Percentiles rank a stretch among this genome's conserved stretches.
phyloP scores from a whole-genome alignment of 140 eudicot species.

The Flaveria floridana region DNA sequence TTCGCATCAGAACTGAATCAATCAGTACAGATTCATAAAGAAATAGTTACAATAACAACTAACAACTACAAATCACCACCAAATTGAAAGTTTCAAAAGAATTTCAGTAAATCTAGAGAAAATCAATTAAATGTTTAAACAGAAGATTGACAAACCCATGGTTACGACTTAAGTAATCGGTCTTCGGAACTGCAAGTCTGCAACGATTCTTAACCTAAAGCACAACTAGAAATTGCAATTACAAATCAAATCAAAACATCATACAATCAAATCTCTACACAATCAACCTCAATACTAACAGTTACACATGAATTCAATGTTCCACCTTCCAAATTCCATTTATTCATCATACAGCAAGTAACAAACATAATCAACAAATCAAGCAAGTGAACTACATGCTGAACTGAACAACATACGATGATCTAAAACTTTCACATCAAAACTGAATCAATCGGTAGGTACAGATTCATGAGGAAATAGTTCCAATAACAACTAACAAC shows the following conservation, averaged over 20 bases:
- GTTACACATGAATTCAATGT: not conserved
- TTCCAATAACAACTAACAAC: not conserved
- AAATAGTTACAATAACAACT: not conserved
- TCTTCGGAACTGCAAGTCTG: too few species aligned
- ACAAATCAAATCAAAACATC: not conserved
- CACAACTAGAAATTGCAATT: not conserved
- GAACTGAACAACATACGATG: constrained; percentile 1
- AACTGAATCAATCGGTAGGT: not conserved
- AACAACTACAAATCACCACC: too few species aligned
- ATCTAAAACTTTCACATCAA: not conserved
- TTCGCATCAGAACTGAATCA: not conserved
- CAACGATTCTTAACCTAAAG: too few species aligned
- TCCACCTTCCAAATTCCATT: not conserved
- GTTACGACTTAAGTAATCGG: too few species aligned
- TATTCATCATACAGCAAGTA: not conserved
- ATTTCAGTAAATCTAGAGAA: too few species aligned
- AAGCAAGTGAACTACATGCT: not conserved
- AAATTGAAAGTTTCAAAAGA: too few species aligned
- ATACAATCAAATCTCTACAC: not conserved
- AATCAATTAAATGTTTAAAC: too few species aligned
- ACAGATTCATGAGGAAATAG: not conserved
- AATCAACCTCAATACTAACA: constrained; percentile 8
- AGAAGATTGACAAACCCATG: too few species aligned
- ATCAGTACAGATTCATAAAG: not conserved
- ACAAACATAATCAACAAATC: not conserved